phyloP scores from a whole-genome alignment of 345 rosid species.

The Syzygium jambos region DNA sequence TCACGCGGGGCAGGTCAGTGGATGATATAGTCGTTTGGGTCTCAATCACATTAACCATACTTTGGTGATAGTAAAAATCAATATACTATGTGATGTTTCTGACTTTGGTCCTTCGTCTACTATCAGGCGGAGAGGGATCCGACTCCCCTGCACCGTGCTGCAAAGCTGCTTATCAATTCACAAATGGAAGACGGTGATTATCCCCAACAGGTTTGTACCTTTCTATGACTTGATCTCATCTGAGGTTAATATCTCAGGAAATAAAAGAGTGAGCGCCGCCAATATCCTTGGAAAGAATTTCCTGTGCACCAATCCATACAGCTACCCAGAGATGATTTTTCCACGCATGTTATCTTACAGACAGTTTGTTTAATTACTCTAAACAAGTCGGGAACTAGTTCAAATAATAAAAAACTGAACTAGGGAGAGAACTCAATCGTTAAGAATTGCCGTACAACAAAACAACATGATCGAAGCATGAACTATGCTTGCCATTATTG shows the following conservation, averaged over 20 bases:
- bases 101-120: too few species aligned
- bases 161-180: conserved; percentile 58
- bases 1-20: conserved; percentile 42
- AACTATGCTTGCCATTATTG: not conserved
- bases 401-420: too few species aligned
- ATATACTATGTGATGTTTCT: not conserved
- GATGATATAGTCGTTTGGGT: not conserved
- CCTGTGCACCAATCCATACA: not conserved
- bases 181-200: conserved; percentile 57
- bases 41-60: not conserved
- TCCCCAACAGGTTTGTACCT: conserved; percentile 43
- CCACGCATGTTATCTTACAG: not conserved
- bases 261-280: not conserved
- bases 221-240: not conserved
- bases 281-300: not conserved
- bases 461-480: not conserved
- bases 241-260: not conserved
- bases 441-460: not conserved
- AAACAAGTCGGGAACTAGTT: not conserved
- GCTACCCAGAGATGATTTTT: not conserved
- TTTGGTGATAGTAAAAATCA: not conserved
- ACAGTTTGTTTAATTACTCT: not conserved
- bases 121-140: conserved; percentile 49
- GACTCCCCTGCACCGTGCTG: conserved; percentile 54
- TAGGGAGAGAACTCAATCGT: too few species aligned